These are phyloP conservation scores for Trametes sp. DNA, from an alignment of 1,284 basidiomycete species.

Conservation along the genomic window DNA sequence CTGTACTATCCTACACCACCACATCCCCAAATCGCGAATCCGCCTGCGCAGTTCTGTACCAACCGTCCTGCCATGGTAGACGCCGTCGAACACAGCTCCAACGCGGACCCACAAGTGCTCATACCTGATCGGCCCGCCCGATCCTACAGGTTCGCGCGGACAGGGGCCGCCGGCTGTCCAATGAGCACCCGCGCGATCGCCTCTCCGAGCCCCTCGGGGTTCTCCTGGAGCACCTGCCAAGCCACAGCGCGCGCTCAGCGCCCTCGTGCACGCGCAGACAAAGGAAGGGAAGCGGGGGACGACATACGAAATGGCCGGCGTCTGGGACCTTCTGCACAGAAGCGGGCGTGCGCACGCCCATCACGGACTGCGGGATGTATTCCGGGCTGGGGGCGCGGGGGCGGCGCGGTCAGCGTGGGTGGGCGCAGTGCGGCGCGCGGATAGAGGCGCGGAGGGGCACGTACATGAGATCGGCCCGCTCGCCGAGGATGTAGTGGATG, in stretches of 20 bases:
- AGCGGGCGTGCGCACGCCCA: conserved; percentile 11
- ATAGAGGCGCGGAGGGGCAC: background rate
- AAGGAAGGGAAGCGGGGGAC: background rate
- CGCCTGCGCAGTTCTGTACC: no score
- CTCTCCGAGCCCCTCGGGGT: conserved; percentile 13
- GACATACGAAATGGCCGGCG: conserved; percentile 23
- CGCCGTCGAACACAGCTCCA: background rate
- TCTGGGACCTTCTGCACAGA: conserved; percentile 22
- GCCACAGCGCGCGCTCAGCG: background rate
- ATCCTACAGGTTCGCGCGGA: conserved; percentile 1
- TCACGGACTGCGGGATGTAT: conserved; percentile 17
- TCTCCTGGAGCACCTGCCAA: conserved; percentile 19
- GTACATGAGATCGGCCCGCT: conserved; percentile 19
- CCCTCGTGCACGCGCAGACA: background rate
- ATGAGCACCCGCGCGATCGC: conserved; percentile 13
- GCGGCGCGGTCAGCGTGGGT: background rate
- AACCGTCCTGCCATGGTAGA: background rate
- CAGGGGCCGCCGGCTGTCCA: background rate
- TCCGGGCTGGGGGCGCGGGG: conserved; percentile 11
- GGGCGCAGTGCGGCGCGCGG: background rate
- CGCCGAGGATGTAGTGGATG: conserved; percentile 21
- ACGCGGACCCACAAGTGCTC: background rate
- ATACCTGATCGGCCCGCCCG: background rate
- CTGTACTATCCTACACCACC: no score
- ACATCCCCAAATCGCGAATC: no score